These are phyloP conservation scores for Penicillium sp. DNA, from an alignment of 2,329 filamentous ascomycete genomes.

Conservation along the genomic window DNA sequence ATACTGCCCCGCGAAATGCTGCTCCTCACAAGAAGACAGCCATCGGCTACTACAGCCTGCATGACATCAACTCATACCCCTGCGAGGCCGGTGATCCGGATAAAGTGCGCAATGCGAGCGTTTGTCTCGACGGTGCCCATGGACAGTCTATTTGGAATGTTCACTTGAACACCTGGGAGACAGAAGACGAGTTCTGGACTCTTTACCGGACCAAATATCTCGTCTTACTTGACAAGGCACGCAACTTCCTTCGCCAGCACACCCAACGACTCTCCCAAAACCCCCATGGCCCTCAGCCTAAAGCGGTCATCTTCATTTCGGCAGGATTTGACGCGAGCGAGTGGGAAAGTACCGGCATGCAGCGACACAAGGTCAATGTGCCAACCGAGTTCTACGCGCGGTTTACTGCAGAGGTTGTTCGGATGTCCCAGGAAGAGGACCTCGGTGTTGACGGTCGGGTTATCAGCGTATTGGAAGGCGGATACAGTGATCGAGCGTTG, in stretches of 20 bases:
- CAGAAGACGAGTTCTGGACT: conserved; percentile 77
- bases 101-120: conserved; percentile 87
- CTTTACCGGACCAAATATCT: conserved; percentile 77
- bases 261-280: conserved; percentile 59
- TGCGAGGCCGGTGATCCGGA: conserved; percentile 91
- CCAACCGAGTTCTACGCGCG: conserved; percentile 94
- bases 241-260: conserved; percentile 69
- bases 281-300: conserved; percentile 59
- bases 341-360: conserved; percentile 89
- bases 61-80: conserved; percentile 98
- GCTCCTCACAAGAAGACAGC: conserved; percentile 73
- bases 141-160: conserved; percentile 95
- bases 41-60: conserved; percentile 93
- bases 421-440: conserved; percentile 72
- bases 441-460: conserved; percentile 75
- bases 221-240: conserved; percentile 73
- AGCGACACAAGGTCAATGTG: conserved; percentile 90
- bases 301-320: conserved; percentile 87
- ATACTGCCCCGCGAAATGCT: conserved; percentile 62
- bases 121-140: conserved; percentile 92
- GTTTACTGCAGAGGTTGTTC: conserved; percentile 79
- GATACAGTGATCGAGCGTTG: conserved; percentile 89
- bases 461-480: conserved; percentile 90
- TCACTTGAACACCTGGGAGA: conserved; percentile 83
- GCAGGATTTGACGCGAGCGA: conserved; percentile 97